Conservation (phyloP, 306 rosid genomes). For the Rosa multiflora region DNA sequence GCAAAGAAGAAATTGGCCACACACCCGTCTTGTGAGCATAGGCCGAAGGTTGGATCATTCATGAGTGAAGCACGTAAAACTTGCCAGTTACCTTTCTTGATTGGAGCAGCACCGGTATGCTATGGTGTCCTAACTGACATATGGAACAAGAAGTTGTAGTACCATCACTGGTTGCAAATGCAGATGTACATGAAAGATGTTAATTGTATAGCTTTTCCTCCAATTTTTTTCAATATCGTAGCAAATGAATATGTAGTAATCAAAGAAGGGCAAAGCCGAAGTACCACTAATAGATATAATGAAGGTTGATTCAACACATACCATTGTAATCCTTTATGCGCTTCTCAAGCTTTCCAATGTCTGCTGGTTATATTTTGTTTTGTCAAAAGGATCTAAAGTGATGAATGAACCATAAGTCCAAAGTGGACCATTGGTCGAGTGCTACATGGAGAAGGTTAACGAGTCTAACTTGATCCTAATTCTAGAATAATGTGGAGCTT, state of each 20-base stretch:
- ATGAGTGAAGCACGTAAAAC: conserved; percentile 77
- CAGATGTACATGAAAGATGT: background rate
- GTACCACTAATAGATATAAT: background rate
- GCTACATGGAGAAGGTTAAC: too few species aligned
- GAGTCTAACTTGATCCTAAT: too few species aligned
- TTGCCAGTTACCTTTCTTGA: conserved; percentile 77
- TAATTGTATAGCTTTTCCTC: background rate
- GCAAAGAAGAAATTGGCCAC: conserved; percentile 46
- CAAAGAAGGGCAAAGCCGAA: background rate
- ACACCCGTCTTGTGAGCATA: conserved; percentile 41
- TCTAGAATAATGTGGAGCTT: too few species aligned
- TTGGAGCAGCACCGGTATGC: conserved; percentile 90
- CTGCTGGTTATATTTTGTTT: background rate
- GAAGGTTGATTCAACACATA: background rate
- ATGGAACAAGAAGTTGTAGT: conserved; percentile 46
- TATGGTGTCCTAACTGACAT: conserved; percentile 91
- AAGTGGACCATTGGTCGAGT: too few species aligned
- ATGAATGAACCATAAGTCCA: too few species aligned
- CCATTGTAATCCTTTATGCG: too few species aligned
- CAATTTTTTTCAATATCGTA: background rate
- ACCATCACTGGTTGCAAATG: background rate
- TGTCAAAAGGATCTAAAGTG: too few species aligned
- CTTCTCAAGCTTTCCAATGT: background rate
- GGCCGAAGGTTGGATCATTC: conserved; percentile 78
- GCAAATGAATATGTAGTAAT: background rate